Evolutionary conservation across 176 grass and related monocot genomes (phyloP), one percentile per base, ranked within the genome.

Genomic region (Bromus sterilis): DNA sequence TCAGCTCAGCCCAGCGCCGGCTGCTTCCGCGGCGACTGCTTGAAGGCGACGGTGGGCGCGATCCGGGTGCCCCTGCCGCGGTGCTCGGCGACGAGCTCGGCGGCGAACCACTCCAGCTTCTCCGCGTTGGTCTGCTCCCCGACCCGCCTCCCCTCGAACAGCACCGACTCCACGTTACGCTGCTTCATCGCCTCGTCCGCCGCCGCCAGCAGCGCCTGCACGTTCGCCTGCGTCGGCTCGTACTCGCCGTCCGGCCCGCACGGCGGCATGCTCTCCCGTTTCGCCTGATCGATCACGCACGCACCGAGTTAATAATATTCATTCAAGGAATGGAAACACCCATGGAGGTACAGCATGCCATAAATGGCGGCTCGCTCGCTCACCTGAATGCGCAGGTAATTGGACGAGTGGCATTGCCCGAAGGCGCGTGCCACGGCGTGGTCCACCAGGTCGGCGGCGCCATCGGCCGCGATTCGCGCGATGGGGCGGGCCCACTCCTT

Each of bases 381-480:
- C 13, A 98, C 97, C 93, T 99, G 97, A 74, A 99, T 89, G 53
- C 97, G 91, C 46, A 99, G 79, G 79, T 99, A 99, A 60, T 96
- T 95, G 61, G 97, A 89, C 6, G 82, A 84, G 48, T 89, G 93
- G 84, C 91, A 87, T 80, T 99, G 89, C 2, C 91, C 97, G 72
- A 99, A 99, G 7, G 97, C 97, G 68, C 94, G 89, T 33, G 97
- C 97, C 32, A 99, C 93, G 49, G 97, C 97, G 86, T 99, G 97
- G 89, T 99, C 97, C 44, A 95, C 91, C 2, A 99, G 93, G 85
- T 96, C 97, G 25, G 97, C 93, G n/a, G 91, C 86, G 60, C 91
- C 91, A 18, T 99, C 93, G 41, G 93, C 88, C 11, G 97, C 97
- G 43, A 99, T 99, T 41, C 91, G 89, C 9, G 97, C 82, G 24